Percentiles rank a stretch among this genome's conserved stretches.
Conservation (phyloP, 2,329 filamentous ascomycete species). For the Aspergillus oerlinghausenensis region DNA sequence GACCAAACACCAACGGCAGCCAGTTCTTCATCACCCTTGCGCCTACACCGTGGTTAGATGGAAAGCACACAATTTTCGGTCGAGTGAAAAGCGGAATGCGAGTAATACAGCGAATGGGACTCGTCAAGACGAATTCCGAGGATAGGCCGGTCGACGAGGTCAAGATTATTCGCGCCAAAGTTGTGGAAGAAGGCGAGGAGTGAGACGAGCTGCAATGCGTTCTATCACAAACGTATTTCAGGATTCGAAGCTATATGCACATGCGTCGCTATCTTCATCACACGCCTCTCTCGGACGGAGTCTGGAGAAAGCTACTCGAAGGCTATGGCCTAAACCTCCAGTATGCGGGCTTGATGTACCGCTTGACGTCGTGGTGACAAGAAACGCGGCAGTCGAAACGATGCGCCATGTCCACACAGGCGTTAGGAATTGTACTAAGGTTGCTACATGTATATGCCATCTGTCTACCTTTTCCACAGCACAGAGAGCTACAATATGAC, state of each 20-base stretch:
- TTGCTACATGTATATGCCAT: neutral
- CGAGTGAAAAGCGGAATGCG: conserved; percentile 78
- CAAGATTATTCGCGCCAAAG: conserved; percentile 67
- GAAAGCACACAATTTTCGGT: conserved; percentile 96
- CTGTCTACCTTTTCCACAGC: neutral
- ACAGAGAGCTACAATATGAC: conserved; percentile 12
- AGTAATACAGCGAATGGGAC: conserved; percentile 80
- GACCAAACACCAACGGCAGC: conserved; percentile 86
- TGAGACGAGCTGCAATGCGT: conserved; percentile 18
- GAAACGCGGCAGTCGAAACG: neutral
- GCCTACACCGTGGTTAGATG: conserved; percentile 92
- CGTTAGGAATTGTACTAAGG: neutral
- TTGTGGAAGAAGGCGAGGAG: conserved; percentile 57
- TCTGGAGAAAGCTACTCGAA: neutral
- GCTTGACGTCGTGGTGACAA: neutral
- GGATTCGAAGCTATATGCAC: neutral
- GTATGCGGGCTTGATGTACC: neutral
- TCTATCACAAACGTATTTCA: neutral
- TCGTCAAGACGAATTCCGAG: conserved; percentile 76
- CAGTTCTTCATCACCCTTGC: conserved; percentile 97
- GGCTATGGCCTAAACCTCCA: neutral
- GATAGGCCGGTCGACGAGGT: conserved; percentile 80
- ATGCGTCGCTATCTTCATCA: neutral
- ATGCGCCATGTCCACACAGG: neutral
- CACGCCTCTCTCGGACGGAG: neutral